Percentiles rank a stretch among this genome's conserved stretches.
Conservation (phyloP, 2,329 filamentous ascomycete genomes). For the Colletotrichum tamarilloi region DNA sequence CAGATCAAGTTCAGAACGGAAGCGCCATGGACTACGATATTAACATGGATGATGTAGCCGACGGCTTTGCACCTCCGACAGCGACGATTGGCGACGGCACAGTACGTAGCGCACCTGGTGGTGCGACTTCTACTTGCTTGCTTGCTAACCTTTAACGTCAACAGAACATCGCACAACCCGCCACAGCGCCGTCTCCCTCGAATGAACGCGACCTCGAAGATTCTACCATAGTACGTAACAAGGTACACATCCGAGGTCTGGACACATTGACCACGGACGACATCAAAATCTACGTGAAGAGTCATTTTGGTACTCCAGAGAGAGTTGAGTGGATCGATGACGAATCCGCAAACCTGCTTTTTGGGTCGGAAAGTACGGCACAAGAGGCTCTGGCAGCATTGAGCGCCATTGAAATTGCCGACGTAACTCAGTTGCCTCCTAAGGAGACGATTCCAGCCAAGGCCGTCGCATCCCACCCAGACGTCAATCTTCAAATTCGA, state of each 20-base stretch:
- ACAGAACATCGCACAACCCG: neutral
- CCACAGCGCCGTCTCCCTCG: neutral
- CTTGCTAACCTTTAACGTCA: slow-evolving; percentile 4
- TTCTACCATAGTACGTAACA: slow-evolving; percentile 52
- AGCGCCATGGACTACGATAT: slow-evolving; percentile 74
- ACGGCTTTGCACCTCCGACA: slow-evolving; percentile 39
- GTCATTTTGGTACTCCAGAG: slow-evolving; percentile 71
- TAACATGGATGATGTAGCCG: slow-evolving; percentile 75
- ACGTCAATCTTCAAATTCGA: slow-evolving; percentile 77
- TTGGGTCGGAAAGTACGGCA: slow-evolving; percentile 65
- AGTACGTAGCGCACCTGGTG: neutral
- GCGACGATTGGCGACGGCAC: neutral
- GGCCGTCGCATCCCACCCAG: slow-evolving; percentile 73
- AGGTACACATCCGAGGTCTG: slow-evolving; percentile 87
- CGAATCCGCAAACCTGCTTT: slow-evolving; percentile 87
- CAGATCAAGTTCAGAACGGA: neutral
- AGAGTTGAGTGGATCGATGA: slow-evolving; percentile 96
- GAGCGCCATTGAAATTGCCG: slow-evolving; percentile 61
- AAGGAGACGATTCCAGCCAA: slow-evolving; percentile 78
- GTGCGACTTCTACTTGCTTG: neutral
- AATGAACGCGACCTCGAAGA: slow-evolving; percentile 11
- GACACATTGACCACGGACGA: slow-evolving; percentile 84
- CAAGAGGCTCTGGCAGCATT: slow-evolving; percentile 67
- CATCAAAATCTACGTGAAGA: slow-evolving; percentile 78
- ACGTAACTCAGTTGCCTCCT: slow-evolving; percentile 65